These are phyloP conservation scores for Globisporangium carolinianum DNA, from an alignment of 352 stramenopile species.

Conservation along the genomic window DNA sequence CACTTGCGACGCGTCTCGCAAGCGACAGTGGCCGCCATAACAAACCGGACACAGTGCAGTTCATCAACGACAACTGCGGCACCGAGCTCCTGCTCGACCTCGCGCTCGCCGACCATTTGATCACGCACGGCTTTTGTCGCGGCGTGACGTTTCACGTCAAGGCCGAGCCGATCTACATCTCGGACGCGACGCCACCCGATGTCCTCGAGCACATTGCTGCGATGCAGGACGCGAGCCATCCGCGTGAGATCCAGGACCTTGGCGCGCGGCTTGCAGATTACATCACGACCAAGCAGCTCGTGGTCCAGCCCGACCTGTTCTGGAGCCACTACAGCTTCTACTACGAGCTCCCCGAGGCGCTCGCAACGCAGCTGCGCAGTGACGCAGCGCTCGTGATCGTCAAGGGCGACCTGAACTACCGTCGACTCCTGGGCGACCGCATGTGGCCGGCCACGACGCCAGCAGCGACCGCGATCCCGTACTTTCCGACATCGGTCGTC, in stretches of 20 bases:
- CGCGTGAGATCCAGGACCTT: slow-evolving; percentile 35
- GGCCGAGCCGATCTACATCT: slow-evolving; percentile 72
- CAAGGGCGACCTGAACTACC: slow-evolving; percentile 98
- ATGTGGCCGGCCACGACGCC: slow-evolving; percentile 83
- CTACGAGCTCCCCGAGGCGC: slow-evolving; percentile 45
- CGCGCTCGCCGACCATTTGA: slow-evolving; percentile 53
- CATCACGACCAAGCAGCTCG: slow-evolving; percentile 19
- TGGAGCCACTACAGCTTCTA: slow-evolving; percentile 76
- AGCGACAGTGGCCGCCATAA: neutral
- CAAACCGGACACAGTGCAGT: slow-evolving; percentile 28
- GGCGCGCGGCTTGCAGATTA: slow-evolving; percentile 33
- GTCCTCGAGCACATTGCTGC: slow-evolving; percentile 51
- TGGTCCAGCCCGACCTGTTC: slow-evolving; percentile 28
- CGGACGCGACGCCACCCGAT: slow-evolving; percentile 53
- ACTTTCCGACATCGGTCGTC: slow-evolving; percentile 63
- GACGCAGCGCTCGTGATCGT: slow-evolving; percentile 88
- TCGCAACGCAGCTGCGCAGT: slow-evolving; percentile 19
- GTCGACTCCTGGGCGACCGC: slow-evolving; percentile 91
- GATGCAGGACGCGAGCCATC: slow-evolving; percentile 31
- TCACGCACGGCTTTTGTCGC: slow-evolving; percentile 37
- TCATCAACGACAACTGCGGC: slow-evolving; percentile 78
- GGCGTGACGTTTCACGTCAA: slow-evolving; percentile 74
- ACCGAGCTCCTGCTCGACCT: slow-evolving; percentile 67
- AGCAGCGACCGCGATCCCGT: slow-evolving; percentile 79
- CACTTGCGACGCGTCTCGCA: slow-evolving; percentile 2